Evolutionary conservation across 148 eudicot species (phyloP).

Genomic region (Rhododendron vialii): DNA sequence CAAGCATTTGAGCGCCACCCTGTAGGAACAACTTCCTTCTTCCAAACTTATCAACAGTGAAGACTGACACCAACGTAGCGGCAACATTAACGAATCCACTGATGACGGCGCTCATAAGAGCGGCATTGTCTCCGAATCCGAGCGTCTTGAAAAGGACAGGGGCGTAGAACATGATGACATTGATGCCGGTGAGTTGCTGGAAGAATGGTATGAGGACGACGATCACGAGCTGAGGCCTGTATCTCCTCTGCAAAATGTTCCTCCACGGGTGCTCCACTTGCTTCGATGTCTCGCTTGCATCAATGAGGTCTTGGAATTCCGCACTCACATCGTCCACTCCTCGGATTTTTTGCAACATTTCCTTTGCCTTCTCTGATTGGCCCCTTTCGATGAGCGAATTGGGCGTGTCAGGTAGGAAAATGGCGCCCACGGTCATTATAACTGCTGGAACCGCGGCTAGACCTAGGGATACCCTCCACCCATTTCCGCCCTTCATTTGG

Average conservation of each 20-base stretch:
- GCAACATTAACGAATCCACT: slow-evolving; percentile 22
- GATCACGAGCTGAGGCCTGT: slow-evolving; percentile 32
- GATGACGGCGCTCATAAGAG: slow-evolving; percentile 32
- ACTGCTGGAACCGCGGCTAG: slow-evolving; percentile 29
- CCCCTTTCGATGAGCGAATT: slow-evolving; percentile 34
- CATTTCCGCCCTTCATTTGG: slow-evolving; percentile 12
- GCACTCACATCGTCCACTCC: slow-evolving; percentile 24
- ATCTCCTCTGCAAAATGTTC: slow-evolving; percentile 5
- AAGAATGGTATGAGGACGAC: slow-evolving; percentile 28
- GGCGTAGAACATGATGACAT: slow-evolving; percentile 40
- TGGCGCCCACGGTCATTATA: slow-evolving; percentile 19
- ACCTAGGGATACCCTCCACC: slow-evolving; percentile 29
- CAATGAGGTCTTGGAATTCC: slow-evolving; percentile 31
- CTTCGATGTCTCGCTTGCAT: slow-evolving; percentile 19
- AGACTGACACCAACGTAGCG: slow-evolving; percentile 23
- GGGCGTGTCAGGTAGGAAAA: slow-evolving; percentile 34
- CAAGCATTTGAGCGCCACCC: slow-evolving; percentile 36
- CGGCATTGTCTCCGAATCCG: slow-evolving; percentile 28
- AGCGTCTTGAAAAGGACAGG: slow-evolving; percentile 38
- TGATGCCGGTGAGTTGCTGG: slow-evolving; percentile 41
- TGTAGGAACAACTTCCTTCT: slow-evolving; percentile 25
- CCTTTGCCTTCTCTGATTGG: slow-evolving; percentile 11
- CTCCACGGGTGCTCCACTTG: slow-evolving; percentile 28
- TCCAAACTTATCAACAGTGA: slow-evolving; percentile 25
- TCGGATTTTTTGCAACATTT: slow-evolving; percentile 23